Percentiles rank a stretch among this genome's conserved stretches.
phyloP scores from a whole-genome alignment of 352 stramenopile species.

The Pythium plurisporium region DNA sequence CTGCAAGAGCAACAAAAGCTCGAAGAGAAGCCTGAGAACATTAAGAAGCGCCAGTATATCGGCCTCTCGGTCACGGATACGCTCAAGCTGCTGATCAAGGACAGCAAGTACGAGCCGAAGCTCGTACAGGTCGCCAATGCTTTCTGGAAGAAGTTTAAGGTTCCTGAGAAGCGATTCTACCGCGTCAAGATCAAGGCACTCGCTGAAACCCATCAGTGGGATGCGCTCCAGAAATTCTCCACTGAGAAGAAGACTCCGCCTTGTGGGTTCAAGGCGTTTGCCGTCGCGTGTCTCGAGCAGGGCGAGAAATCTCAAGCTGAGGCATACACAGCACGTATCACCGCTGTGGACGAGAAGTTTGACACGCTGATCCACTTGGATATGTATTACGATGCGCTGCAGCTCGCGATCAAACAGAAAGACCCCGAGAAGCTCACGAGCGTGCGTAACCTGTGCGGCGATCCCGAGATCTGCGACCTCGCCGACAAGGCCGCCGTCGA shows the following conservation, averaged over 20 bases:
- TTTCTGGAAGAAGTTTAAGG: constrained; percentile 87
- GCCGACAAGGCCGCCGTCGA: constrained; percentile 79
- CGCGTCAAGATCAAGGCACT: constrained; percentile 89
- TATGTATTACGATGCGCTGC: constrained; percentile 77
- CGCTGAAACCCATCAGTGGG: constrained; percentile 82
- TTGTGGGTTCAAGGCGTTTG: constrained; percentile 83
- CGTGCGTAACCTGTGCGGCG: constrained; percentile 73
- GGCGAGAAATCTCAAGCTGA: constrained; percentile 82
- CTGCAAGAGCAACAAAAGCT: constrained; percentile 82
- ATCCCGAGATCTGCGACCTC: constrained; percentile 68
- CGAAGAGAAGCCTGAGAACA: constrained; percentile 76
- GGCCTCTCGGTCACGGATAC: constrained; percentile 85
- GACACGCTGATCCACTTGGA: constrained; percentile 83
- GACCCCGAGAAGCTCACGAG: constrained; percentile 84
- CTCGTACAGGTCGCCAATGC: constrained; percentile 55
- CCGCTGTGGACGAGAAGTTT: constrained; percentile 80
- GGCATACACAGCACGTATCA: constrained; percentile 77
- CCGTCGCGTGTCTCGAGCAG: constrained; percentile 67
- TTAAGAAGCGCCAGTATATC: constrained; percentile 77
- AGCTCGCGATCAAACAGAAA: constrained; percentile 82
- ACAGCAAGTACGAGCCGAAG: constrained; percentile 82
- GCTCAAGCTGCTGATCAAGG: constrained; percentile 71
- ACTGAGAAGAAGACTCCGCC: constrained; percentile 83
- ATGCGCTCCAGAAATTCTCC: constrained; percentile 83
- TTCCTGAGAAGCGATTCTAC: constrained; percentile 90